A percentile compares a stretch with the other conserved stretches of the same genome.
These are phyloP conservation scores for Cucurbita ficifolia DNA, from an alignment of 306 rosid species.

Conservation along the genomic window DNA sequence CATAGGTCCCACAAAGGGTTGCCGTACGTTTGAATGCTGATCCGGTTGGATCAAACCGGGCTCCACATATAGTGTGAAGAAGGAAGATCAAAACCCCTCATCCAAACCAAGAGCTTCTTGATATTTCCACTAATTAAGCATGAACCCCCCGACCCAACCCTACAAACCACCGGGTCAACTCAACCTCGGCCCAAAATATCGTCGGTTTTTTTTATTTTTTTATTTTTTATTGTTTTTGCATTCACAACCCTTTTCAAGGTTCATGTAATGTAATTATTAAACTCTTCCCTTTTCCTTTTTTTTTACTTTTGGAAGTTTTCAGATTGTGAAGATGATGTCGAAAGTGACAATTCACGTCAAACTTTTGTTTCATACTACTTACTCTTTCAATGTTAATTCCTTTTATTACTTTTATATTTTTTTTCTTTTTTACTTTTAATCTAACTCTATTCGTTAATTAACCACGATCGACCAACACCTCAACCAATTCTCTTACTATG, in stretches of 20 bases:
- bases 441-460: no score
- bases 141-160: background rate
- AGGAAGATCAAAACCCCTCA: background rate
- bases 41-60: background rate
- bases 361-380: background rate
- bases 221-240: no score
- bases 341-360: background rate
- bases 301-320: background rate
- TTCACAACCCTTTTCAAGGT: background rate
- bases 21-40: background rate
- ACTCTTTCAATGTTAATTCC: background rate
- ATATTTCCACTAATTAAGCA: constrained; percentile 2
- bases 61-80: background rate
- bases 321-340: background rate
- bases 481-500: no score
- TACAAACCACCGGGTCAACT: background rate
- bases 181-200: background rate
- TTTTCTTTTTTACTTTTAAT: no score
- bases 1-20: background rate
- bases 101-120: background rate
- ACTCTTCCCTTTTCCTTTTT: background rate
- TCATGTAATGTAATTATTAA: background rate
- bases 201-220: background rate
- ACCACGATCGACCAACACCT: no score
- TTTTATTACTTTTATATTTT: background rate